Evolutionary conservation across 768 basidiomycete species (phyloP), one percentile per base, ranked within the genome.

Genomic region (Calocybe gangraenosa): DNA sequence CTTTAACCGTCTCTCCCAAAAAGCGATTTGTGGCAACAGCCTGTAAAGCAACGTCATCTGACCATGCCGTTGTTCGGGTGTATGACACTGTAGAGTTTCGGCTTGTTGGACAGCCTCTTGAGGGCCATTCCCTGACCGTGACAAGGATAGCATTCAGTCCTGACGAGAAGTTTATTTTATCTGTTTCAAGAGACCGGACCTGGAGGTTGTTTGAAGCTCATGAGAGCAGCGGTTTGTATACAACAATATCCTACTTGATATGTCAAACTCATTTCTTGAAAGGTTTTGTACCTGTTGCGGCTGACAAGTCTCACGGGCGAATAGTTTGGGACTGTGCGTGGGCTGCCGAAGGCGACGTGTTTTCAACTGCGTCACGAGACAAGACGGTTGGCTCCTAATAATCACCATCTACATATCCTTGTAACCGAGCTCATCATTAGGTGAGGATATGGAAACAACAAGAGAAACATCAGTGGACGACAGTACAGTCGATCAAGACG

Each of bases 281-380:
- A 78, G 90, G 78, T 1, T 93, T 81, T 59, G 51, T 69, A 7
- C 80, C 83, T 2, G 56, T 83, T 17, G 78, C 79, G 3, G 74
- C 78, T 13, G 81, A 92, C 46, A 95, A 90, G 65, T 82, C 90
- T 0, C 96, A 98, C 63, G 77, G 78, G 1, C 78, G 96, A 31
- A 96, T 99, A 57, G 87, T 99, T 28, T 94, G 96, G 92, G 96
- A 98, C 61, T 90, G 88, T 57, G 79, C 82, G 11, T 99, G 94
- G 92, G 74, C 87, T 1, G 58, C 66, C 1, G 84, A 90, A 53
- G 81, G 82, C 6, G 76, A 82, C 53, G 57, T 85, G 13, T 99
- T 99, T 58, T 93, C 83, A 9, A 98, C 96, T 2, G 94, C 90
- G 1, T 93, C 94, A 2, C 78, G 96, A 34, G 96, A 99, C 65